Base-by-base conservation (phyloP, 1,139 yeast genomes). In the Debaryomyces sp. region DNA sequence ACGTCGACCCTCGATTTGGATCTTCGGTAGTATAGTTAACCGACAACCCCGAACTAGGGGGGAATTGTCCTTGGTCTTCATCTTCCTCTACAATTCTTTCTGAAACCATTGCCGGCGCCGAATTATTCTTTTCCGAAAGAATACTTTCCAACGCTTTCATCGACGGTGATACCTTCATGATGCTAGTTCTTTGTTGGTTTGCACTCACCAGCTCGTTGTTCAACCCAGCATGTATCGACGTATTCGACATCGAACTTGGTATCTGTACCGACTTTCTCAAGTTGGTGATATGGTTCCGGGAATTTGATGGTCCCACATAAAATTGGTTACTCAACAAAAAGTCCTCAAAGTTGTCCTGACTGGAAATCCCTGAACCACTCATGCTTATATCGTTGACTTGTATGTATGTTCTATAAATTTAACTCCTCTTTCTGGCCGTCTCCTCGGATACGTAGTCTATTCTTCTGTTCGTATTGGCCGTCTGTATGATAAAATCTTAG, bases 81-180 rank as follows among this genome's bases (percentile, higher is more conserved):
- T 62, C 72, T 15, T 58, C 63, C 42, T 66, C 75, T 39, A 64
- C 67, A 8, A 53, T 47, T 2, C 58, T 54, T 4, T 58, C 43
- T 21, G 37, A 35, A 17, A 27, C 4, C n/a, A 12, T 15, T 9
- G 8, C 27, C 41, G 26, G 10, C 10, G 34, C 36, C 23, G 42
- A 26, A 13, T 30, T 29, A 34, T 46, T 55, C 49, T 60, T 64
- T 50, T 68, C 70, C 48, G 70, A 74, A 44, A 81, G 65, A 18
- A 78, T 77, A 45, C 63, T 67, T 56, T 79, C 84, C 54, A 81
- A 64, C 1, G 83, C 83, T 55, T 76, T 78, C 58, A 81, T 72
- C 36, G 83, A 78, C 6, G 86, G 86, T 41, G 84, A 79, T 29
- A 69, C 70, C 43, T 72, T 71, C 77, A 81, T 78, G 37, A 80